phyloP scores from a whole-genome alignment of 345 rosid species.

The Moricandia arvensis region DNA sequence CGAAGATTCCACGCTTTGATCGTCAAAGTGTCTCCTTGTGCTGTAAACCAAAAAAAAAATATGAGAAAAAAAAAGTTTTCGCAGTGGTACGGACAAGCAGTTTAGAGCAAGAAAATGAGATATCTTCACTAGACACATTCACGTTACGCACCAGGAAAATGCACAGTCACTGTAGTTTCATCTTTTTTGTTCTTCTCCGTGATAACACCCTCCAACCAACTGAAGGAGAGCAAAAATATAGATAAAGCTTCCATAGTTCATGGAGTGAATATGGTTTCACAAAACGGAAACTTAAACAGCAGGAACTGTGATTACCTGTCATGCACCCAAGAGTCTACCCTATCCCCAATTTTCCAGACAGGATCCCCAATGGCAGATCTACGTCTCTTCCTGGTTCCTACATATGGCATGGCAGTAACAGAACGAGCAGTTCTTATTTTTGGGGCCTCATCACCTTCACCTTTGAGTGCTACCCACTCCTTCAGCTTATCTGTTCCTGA shows the following conservation, averaged over 20 bases:
- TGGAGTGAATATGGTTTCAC: neutral
- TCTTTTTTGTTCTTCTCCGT: no score
- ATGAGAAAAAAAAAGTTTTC: neutral
- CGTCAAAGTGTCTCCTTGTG: constrained; percentile 57
- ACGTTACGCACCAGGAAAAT: constrained; percentile 64
- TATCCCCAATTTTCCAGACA: constrained; percentile 88
- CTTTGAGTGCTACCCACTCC: no score
- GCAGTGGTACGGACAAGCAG: neutral
- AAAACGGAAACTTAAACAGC: neutral
- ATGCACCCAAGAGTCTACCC: constrained; percentile 81
- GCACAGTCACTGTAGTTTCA: constrained; percentile 58
- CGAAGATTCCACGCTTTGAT: constrained; percentile 84
- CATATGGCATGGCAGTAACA: no score
- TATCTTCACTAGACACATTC: constrained; percentile 9
- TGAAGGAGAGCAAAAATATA: neutral
- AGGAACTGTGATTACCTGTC: constrained; percentile 54
- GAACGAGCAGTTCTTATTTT: no score
- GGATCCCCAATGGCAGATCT: constrained; percentile 73
- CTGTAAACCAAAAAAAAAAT: constrained; percentile 41
- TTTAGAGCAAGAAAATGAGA: neutral
- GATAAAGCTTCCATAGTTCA: constrained; percentile 3
- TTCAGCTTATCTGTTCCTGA: no score
- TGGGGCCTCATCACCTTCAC: no score
- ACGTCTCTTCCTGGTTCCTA: constrained; percentile 38
- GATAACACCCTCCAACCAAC: no score